Conservation (phyloP, 306 rosid species). For the Amphicarpaea edgeworthii region DNA sequence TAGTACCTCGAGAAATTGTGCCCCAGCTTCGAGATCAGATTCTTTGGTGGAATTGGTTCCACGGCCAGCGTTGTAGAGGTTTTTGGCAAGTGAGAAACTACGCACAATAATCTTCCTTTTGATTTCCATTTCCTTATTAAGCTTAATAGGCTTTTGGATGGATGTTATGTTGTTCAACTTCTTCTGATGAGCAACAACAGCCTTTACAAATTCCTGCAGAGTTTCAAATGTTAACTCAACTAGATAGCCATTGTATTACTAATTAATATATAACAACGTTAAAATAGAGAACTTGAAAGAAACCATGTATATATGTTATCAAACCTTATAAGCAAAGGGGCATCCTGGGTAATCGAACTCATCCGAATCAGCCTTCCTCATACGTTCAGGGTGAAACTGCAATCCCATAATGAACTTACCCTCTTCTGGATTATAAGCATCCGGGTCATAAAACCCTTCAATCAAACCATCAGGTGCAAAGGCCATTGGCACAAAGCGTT, state of each 20-base stretch:
- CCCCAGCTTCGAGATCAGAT: constrained; percentile 85
- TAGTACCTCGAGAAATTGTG: constrained; percentile 80
- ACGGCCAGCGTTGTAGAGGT: constrained; percentile 63
- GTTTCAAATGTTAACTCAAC: constrained; percentile 1
- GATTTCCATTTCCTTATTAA: constrained; percentile 77
- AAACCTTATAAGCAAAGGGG: constrained; percentile 85
- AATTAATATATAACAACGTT: neutral
- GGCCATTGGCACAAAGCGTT: constrained; percentile 87
- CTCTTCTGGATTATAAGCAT: constrained; percentile 87
- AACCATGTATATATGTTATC: neutral
- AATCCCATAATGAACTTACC: constrained; percentile 96
- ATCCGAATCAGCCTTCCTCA: constrained; percentile 78
- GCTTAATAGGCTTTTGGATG: constrained; percentile 56
- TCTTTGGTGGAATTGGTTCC: constrained; percentile 53
- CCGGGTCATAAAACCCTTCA: constrained; percentile 91
- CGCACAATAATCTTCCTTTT: constrained; percentile 61
- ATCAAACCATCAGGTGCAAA: constrained; percentile 82
- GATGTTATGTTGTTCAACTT: constrained; percentile 56
- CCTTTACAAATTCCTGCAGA: constrained; percentile 87
- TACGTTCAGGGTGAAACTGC: constrained; percentile 93
- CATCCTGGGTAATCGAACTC: constrained; percentile 93
- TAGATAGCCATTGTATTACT: too few species aligned
- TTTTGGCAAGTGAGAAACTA: constrained; percentile 85
- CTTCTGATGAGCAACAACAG: constrained; percentile 82
- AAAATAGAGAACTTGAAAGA: neutral